Evolutionary conservation across 31 red algal genomes (phyloP).

Genomic region (Bonnemaisonia californica): DNA sequence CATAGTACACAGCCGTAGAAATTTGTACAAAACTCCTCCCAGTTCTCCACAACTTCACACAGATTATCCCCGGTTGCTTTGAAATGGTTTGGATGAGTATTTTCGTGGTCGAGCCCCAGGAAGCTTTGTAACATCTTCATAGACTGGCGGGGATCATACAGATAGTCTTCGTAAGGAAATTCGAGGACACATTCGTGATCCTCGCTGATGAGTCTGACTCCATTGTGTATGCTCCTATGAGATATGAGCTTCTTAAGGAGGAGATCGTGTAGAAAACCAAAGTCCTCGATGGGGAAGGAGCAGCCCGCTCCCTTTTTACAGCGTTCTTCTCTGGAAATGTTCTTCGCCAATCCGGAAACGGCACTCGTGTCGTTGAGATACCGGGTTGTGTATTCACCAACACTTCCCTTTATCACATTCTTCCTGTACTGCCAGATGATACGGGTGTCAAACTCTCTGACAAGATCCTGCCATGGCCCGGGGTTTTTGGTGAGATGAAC

Average conservation of each 20-base stretch:
- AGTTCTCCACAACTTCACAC: conserved; percentile 77
- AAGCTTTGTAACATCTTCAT: conserved; percentile 49
- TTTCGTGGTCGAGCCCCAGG: conserved; percentile 42
- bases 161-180: conserved; percentile 80
- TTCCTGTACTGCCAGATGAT: conserved; percentile 84
- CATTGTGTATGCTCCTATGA: conserved; percentile 15
- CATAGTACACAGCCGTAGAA: conserved; percentile 71
- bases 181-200: conserved; percentile 56
- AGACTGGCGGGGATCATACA: conserved; percentile 49
- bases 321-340: background rate
- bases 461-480: conserved; percentile 37
- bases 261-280: conserved; percentile 34
- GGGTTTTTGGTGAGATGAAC: conserved; percentile 46
- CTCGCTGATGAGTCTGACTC: conserved; percentile 35
- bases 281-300: conserved; percentile 20
- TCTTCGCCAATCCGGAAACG: conserved; percentile 41
- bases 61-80: conserved; percentile 81
- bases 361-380: conserved; percentile 62
- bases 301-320: conserved; percentile 53
- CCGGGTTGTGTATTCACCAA: conserved; percentile 70
- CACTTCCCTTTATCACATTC: conserved; percentile 68
- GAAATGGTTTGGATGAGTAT: conserved; percentile 51
- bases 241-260: conserved; percentile 23
- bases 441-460: conserved; percentile 56
- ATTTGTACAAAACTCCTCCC: conserved; percentile 55